phyloP scores from a whole-genome alignment of 108 stramenopile species.

The Cafeteria roenbergensis region DNA sequence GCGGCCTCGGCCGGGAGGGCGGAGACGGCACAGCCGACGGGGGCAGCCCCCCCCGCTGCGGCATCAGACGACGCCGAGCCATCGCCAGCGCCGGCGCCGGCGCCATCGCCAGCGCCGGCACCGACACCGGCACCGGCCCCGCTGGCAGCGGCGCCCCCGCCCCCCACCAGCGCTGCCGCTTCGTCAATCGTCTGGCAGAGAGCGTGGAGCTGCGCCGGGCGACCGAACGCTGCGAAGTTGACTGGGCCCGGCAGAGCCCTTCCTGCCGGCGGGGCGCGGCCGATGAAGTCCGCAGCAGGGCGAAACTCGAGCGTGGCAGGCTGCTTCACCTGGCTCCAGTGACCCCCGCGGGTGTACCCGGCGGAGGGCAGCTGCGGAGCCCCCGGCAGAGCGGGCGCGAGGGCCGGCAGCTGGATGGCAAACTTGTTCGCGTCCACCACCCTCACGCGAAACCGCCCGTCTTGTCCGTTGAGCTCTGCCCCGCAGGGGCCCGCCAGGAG shows the following conservation, averaged over 20 bases:
- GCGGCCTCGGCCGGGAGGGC: no score
- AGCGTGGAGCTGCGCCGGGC: slow-evolving; percentile 7
- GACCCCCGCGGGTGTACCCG: slow-evolving; percentile 12
- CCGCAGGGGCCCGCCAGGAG: slow-evolving; percentile 60
- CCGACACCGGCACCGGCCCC: background rate
- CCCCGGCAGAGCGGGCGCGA: background rate
- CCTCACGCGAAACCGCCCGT: background rate
- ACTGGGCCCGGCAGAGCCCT: background rate
- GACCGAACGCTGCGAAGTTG: slow-evolving; percentile 1
- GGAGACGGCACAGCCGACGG: no score
- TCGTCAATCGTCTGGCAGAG: background rate
- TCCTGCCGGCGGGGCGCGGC: slow-evolving; percentile 9
- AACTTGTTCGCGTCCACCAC: background rate
- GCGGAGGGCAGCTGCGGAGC: background rate
- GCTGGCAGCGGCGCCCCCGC: background rate
- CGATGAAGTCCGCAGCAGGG: slow-evolving; percentile 16
- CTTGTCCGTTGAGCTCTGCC: slow-evolving; percentile 29
- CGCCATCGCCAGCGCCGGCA: background rate
- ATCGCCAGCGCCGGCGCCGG: no score
- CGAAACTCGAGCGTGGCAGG: background rate
- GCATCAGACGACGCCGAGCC: no score
- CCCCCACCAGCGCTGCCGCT: background rate
- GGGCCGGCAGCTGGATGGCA: background rate
- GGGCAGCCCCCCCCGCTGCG: no score
- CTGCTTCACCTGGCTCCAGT: slow-evolving; percentile 20